A percentile compares a stretch with the other conserved stretches of the same genome.
These are phyloP conservation scores for Penicillium lagena DNA, from an alignment of 495 filamentous ascomycete species.

Conservation along the genomic window DNA sequence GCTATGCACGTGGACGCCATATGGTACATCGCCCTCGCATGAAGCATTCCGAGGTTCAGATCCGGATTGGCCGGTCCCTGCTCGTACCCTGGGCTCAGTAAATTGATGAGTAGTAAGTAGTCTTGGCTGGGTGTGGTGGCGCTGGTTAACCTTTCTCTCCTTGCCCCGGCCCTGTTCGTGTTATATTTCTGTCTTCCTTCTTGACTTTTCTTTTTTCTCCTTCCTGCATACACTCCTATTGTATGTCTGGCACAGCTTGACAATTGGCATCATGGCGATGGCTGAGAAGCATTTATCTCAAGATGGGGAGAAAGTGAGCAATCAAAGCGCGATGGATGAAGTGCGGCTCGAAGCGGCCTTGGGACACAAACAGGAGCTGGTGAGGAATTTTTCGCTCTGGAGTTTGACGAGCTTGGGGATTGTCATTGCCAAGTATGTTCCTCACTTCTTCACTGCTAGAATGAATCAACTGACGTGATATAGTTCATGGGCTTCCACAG, in stretches of 20 bases:
- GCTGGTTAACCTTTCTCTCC: background rate
- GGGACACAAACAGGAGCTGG: constrained; percentile 38
- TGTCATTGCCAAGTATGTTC: constrained; percentile 38
- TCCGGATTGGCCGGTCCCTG: background rate
- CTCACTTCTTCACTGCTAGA: background rate
- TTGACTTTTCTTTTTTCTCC: background rate
- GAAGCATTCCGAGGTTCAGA: constrained; percentile 11
- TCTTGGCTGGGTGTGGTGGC: constrained; percentile 4
- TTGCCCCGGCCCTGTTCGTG: background rate
- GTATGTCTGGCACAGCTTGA: background rate
- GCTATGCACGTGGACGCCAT: constrained; percentile 22
- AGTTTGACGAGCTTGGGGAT: constrained; percentile 41
- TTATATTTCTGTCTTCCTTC: background rate
- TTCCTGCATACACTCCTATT: background rate
- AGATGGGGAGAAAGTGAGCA: constrained; percentile 6
- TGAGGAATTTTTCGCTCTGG: constrained; percentile 33
- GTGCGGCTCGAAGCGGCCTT: constrained; percentile 35
- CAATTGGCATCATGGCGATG: constrained; percentile 7
- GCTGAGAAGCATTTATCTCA: background rate
- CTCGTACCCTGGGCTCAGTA: constrained; percentile 2
- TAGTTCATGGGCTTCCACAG: constrained; percentile 39
- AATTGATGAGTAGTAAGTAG: background rate
- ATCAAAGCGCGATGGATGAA: constrained; percentile 25
- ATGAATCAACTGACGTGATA: background rate
- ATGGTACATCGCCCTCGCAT: constrained; percentile 17